Conservation (phyloP, 177 flowering plant genomes). For the Telopea speciosissima region DNA sequence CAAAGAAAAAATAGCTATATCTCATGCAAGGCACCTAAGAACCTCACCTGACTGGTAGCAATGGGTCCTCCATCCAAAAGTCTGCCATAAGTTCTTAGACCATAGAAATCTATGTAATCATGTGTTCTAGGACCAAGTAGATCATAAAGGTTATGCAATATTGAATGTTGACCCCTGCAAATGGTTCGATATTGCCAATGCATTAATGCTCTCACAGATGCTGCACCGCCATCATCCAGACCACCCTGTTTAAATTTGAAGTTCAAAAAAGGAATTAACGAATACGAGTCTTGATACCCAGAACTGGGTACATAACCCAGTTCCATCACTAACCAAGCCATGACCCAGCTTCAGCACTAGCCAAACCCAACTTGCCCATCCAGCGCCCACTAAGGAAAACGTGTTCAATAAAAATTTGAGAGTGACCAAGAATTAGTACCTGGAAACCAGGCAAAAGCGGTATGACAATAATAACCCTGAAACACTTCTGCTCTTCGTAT, state of each 20-base stretch:
- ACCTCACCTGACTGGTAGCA: slow-evolving; percentile 69
- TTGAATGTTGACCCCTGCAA: slow-evolving; percentile 57
- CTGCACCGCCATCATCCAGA: slow-evolving; percentile 77
- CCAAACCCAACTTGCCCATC: too few relatives aligned
- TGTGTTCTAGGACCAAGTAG: slow-evolving; percentile 69
- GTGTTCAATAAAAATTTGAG: neutral
- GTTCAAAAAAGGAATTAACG: neutral
- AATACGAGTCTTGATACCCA: neutral
- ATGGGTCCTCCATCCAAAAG: slow-evolving; percentile 67
- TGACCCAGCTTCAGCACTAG: too few relatives aligned
- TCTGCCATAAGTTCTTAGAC: slow-evolving; percentile 80
- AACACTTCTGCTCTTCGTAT: slow-evolving; percentile 67
- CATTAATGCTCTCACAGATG: slow-evolving; percentile 80
- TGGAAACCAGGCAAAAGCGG: slow-evolving; percentile 98
- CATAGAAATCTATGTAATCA: slow-evolving; percentile 94
- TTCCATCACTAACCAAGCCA: too few relatives aligned
- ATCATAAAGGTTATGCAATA: slow-evolving; percentile 70
- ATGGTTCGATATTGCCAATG: slow-evolving; percentile 87
- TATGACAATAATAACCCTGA: slow-evolving; percentile 87
- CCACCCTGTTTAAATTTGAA: slow-evolving; percentile 49
- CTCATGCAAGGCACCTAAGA: slow-evolving; percentile 21
- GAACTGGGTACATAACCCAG: neutral
- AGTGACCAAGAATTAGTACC: slow-evolving; percentile 33
- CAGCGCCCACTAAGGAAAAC: neutral
- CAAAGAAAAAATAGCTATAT: neutral